Conservation (phyloP, 78 protist genomes). For the Emiliania huxleyi region DNA sequence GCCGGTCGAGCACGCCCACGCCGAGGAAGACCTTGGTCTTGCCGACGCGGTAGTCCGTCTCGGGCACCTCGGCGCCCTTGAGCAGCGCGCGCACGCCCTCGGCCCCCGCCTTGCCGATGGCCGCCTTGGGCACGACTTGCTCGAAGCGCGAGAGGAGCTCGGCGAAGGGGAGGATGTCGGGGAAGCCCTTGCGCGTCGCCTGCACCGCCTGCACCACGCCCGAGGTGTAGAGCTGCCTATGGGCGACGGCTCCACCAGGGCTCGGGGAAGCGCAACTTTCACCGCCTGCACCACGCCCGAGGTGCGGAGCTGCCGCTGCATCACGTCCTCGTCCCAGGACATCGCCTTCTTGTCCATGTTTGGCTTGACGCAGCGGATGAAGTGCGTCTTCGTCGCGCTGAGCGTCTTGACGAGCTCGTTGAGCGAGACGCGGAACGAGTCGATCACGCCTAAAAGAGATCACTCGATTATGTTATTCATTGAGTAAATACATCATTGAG, state of each 20-base stretch:
- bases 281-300: not conserved
- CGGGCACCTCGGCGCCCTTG: not conserved
- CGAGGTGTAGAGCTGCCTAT: not conserved
- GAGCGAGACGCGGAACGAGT: not conserved
- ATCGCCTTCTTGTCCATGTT: conserved; percentile 50
- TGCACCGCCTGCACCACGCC: not conserved
- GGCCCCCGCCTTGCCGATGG: not conserved
- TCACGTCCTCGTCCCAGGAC: not conserved
- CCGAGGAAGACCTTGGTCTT: not conserved
- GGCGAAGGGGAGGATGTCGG: conserved; percentile 76
- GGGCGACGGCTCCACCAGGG: not conserved
- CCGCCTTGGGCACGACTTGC: not conserved
- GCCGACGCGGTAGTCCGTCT: not conserved
- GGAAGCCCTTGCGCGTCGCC: conserved; percentile 85
- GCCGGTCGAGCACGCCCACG: not conserved
- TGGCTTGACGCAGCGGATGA: conserved; percentile 82
- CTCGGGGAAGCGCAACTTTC: not conserved
- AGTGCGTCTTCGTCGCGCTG: conserved; percentile 6
- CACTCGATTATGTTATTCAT: no score
- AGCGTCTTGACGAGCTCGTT: not conserved
- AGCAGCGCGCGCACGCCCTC: not conserved
- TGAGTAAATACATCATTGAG: no score
- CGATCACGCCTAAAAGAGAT: not conserved
- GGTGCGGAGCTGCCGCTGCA: not conserved
- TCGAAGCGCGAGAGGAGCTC: conserved; percentile 43